Base-by-base conservation (phyloP, 345 rosid species). In the Firmiana major region DNA sequence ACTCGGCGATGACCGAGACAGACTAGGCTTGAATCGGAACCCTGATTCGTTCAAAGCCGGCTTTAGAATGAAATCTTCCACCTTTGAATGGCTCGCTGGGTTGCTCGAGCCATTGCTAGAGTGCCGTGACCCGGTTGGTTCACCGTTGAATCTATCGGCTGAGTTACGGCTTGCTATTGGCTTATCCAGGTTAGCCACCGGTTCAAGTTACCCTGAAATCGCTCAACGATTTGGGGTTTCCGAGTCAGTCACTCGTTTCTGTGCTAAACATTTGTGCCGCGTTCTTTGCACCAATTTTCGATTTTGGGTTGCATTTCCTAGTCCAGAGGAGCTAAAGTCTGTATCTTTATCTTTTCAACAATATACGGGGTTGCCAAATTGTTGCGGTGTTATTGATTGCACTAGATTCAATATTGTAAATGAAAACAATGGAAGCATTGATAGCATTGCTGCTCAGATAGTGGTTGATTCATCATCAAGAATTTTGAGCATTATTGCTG, bases 201-300 rank as follows among this genome's bases (percentile, higher is more conserved):
- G 91, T 42, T 84, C 90, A 13, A 74, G 70, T 76, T 89, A 88
- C 78, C 3, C 42, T 9, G 88, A 85, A 49, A 86, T 91, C 59
- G 86, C 93, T 24, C 59, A 54, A 31, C 74, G 89, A 46, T 91
- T 91, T 53, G 87, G 90, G 71, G 95, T 91, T 65, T 46, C 89
- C 0, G 90, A 85, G 86, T 67, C 89, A 7, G 87, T 80, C 80
- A 73, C 90, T 65, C 90, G 92, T 71, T 91, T 91, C 70, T 89
- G 93, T 67, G 80, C 84, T 16, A 89, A 82, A 81, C 93, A 91
- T 49, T 57, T 89, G 79, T 89, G 89, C 60, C 89, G 95, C 9
- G 95, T 91, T 17, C 84, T 88, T 34, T 88, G 95, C 84, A 91
- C 93, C 53, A 88, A 91, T 86, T 89, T 91, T 60, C 87, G 93